These are phyloP conservation scores for Hypoxylon sp. DNA, from an alignment of 2,329 filamentous ascomycete genomes.

Conservation along the genomic window DNA sequence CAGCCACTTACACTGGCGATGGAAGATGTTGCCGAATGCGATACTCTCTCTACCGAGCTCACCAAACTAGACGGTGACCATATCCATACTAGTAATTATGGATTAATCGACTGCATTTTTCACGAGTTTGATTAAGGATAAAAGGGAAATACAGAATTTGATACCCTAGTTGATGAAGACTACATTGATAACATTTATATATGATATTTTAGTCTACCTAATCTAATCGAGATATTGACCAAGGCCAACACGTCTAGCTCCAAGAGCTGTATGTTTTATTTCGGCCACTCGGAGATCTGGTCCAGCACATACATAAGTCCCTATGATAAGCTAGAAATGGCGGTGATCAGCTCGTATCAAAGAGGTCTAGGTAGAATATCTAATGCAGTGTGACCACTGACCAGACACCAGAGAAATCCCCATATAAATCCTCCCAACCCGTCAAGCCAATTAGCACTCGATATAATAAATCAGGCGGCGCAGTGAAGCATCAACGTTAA, in stretches of 20 bases:
- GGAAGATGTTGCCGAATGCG: conserved; percentile 12
- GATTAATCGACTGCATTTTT: conserved; percentile 2
- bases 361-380: conserved; percentile 10
- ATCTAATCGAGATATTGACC: no score
- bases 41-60: conserved; percentile 8
- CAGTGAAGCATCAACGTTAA: conserved; percentile 10
- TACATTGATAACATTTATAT: conserved; percentile 3
- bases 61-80: conserved; percentile 2
- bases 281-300: conserved; percentile 1
- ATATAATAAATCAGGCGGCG: conserved; percentile 1
- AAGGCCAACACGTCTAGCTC: no score
- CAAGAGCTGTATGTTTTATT: background rate
- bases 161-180: conserved; percentile 3
- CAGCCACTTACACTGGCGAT: conserved; percentile 14
- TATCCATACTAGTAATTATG: no score
- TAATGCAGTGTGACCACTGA: conserved; percentile 25
- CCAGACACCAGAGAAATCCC: no score
- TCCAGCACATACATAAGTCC: conserved; percentile 2
- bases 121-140: conserved; percentile 4
- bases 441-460: conserved; percentile 10
- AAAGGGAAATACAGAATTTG: background rate
- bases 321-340: conserved; percentile 9
- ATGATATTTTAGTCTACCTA: no score
- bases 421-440: conserved; percentile 17
- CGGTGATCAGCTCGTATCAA: conserved; percentile 30